These are phyloP conservation scores for Moniliophthora roreri DNA, from an alignment of 1,284 basidiomycete species.

Conservation along the genomic window DNA sequence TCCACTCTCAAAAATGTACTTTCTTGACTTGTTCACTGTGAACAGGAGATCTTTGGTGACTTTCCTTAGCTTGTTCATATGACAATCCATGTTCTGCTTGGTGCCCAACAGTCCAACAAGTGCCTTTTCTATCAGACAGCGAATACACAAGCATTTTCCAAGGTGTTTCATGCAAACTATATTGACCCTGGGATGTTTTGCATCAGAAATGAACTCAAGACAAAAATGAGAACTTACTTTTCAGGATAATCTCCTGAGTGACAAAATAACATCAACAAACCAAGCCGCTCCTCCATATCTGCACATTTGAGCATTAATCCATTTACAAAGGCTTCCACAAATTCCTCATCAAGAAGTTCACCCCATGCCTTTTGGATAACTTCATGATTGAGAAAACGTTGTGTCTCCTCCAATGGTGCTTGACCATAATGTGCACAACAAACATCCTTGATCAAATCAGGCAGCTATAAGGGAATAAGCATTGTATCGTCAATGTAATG, in stretches of 20 bases:
- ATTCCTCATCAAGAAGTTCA: constrained; percentile 25
- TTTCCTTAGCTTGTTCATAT: too few species aligned
- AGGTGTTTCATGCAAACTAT: not conserved
- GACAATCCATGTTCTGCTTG: too few species aligned
- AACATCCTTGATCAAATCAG: constrained; percentile 22
- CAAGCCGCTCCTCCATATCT: constrained; percentile 16
- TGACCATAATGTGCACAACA: constrained; percentile 12
- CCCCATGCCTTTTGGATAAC: constrained; percentile 27
- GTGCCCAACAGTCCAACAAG: too few species aligned
- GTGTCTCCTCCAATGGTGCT: constrained; percentile 3
- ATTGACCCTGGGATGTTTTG: not conserved
- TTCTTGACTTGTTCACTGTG: constrained; percentile 10
- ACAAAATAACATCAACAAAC: constrained; percentile 26
- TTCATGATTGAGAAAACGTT: constrained; percentile 25
- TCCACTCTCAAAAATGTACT: constrained; percentile 22
- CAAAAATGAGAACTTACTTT: constrained; percentile 25
- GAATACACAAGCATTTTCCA: constrained; percentile 23
- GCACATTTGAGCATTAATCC: constrained; percentile 23
- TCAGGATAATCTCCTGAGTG: constrained; percentile 34
- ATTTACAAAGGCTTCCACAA: constrained; percentile 26
- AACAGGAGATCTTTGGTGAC: too few species aligned
- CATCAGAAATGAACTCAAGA: not conserved
- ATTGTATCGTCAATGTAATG: not conserved
- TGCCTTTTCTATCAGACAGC: too few species aligned
- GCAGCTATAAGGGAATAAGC: constrained; percentile 16